Conservation (phyloP, 768 basidiomycete species). For the Suillus tomentosus region DNA sequence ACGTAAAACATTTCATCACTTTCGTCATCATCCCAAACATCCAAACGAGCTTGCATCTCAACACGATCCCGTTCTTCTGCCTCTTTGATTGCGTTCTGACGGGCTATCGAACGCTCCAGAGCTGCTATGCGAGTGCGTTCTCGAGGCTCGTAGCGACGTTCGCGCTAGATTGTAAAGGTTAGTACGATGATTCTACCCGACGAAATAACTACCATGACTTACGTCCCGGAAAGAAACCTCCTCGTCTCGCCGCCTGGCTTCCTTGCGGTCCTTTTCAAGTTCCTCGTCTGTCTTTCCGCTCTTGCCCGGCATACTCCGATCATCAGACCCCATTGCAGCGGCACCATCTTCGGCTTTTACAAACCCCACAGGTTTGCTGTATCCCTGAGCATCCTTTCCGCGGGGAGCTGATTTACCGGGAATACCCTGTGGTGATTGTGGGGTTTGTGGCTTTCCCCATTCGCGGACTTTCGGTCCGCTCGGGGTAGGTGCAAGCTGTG, state of each 20-base stretch:
- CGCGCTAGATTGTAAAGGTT: constrained; percentile 55
- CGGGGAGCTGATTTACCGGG: constrained; percentile 47
- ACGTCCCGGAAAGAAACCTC: constrained; percentile 88
- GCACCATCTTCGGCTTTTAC: constrained; percentile 67
- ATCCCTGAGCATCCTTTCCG: constrained; percentile 73
- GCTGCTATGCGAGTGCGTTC: constrained; percentile 81
- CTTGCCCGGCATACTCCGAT: constrained; percentile 35
- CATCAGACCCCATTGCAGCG: constrained; percentile 35
- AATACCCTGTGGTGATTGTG: constrained; percentile 36
- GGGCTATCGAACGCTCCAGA: constrained; percentile 73
- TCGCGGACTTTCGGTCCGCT: constrained; percentile 79
- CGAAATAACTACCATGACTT: constrained; percentile 33
- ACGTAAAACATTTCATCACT: constrained; percentile 92
- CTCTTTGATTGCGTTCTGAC: constrained; percentile 71
- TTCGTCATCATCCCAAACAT: constrained; percentile 91
- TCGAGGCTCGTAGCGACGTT: constrained; percentile 89
- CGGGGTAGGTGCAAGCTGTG: constrained; percentile 44
- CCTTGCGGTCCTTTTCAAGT: constrained; percentile 79
- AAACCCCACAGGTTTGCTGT: constrained; percentile 80
- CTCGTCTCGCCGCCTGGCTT: constrained; percentile 73
- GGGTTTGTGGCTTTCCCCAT: constrained; percentile 64
- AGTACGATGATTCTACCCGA: constrained; percentile 7
- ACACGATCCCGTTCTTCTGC: constrained; percentile 77
- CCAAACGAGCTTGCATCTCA: constrained; percentile 79
- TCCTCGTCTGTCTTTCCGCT: constrained; percentile 82